Evolutionary conservation across 2,329 filamentous ascomycete genomes (phyloP).

Genomic region (Teratosphaeria nubilosa): DNA sequence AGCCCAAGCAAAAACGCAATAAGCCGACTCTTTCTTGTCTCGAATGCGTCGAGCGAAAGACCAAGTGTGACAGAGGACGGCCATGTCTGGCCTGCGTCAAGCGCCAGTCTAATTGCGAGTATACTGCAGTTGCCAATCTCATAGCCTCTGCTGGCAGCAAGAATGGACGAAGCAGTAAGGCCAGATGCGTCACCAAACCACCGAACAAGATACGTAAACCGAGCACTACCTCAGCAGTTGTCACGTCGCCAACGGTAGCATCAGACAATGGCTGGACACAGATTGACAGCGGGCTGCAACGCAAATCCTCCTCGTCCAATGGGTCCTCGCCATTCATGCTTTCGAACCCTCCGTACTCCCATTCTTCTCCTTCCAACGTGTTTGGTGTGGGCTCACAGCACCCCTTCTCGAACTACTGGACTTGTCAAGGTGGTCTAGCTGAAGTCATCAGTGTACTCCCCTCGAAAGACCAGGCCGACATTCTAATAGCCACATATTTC

Average conservation of each 20-base stretch:
- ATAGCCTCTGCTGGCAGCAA: constrained; percentile 45
- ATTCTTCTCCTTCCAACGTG: constrained; percentile 61
- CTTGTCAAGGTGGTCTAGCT: constrained; percentile 60
- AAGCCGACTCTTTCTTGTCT: constrained; percentile 72
- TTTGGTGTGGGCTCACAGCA: constrained; percentile 73
- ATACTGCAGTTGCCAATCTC: constrained; percentile 66
- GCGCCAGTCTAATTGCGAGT: constrained; percentile 63
- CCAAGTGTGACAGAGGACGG: constrained; percentile 69
- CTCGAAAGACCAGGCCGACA: constrained; percentile 65
- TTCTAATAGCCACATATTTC: constrained; percentile 48
- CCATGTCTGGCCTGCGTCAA: constrained; percentile 58
- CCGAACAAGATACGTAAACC: constrained; percentile 24
- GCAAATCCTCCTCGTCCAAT: constrained; percentile 9
- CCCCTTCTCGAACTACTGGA: constrained; percentile 79
- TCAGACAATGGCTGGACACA: constrained; percentile 21
- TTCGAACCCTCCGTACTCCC: constrained; percentile 63
- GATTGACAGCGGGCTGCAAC: constrained; percentile 15
- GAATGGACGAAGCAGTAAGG: constrained; percentile 14
- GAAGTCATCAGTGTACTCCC: constrained; percentile 69
- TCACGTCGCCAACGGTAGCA: constrained; percentile 13
- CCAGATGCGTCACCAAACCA: constrained; percentile 25
- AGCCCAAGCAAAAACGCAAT: constrained; percentile 65
- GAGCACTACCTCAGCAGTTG: constrained; percentile 11
- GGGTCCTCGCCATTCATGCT: constrained; percentile 43
- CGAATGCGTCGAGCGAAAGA: constrained; percentile 74